These are phyloP conservation scores for Amanita polypyramis DNA, from an alignment of 768 basidiomycete genomes.

Conservation along the genomic window DNA sequence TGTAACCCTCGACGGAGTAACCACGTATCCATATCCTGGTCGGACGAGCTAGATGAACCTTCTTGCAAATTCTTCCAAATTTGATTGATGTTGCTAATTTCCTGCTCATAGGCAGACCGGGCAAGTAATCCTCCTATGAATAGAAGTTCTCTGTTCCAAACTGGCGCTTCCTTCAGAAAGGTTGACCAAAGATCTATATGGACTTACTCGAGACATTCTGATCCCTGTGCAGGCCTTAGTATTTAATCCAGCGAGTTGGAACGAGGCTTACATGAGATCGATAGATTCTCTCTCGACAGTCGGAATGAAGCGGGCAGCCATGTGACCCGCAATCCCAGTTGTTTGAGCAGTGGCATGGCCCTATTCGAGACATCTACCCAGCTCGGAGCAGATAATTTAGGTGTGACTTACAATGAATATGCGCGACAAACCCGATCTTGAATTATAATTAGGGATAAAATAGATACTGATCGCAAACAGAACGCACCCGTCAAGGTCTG, in stretches of 20 bases:
- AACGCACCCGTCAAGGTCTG: constrained; percentile 72
- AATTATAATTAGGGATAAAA: constrained; percentile 5
- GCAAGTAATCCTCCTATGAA: constrained; percentile 76
- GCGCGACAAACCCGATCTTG: constrained; percentile 54
- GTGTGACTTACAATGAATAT: constrained; percentile 67
- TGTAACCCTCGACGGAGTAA: constrained; percentile 61
- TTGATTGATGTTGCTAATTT: constrained; percentile 51
- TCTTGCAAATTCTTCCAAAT: constrained; percentile 46
- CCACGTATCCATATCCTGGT: constrained; percentile 35
- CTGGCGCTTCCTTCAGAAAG: constrained; percentile 21
- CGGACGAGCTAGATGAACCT: constrained; percentile 19
- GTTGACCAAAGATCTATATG: neutral
- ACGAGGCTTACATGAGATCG: constrained; percentile 60
- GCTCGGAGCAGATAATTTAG: neutral
- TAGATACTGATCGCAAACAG: neutral
- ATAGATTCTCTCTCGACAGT: constrained; percentile 94
- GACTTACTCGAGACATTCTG: constrained; percentile 64
- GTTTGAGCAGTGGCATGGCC: constrained; percentile 90
- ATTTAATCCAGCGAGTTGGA: neutral
- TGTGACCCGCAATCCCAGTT: constrained; percentile 62
- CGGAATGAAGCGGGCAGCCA: constrained; percentile 81
- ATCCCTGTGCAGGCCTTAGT: constrained; percentile 37
- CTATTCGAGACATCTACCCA: constrained; percentile 21
- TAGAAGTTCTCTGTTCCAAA: constrained; percentile 88
- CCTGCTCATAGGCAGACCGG: constrained; percentile 77